Base-by-base conservation (phyloP, 805 yeast species). In the Saccharomyces jurei region DNA sequence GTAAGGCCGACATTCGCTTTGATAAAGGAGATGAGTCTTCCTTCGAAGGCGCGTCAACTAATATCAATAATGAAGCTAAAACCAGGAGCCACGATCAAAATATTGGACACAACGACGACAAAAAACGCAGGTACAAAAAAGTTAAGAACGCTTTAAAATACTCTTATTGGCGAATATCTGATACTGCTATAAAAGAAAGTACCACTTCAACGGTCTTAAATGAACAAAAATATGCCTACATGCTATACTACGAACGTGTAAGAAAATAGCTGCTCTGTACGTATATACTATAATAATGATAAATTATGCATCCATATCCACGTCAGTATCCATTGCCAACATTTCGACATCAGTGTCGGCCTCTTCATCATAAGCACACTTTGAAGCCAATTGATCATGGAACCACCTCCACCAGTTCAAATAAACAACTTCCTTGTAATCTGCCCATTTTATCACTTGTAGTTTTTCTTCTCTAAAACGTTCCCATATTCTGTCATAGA, bases 101-200 rank as follows among this genome's bases (percentile, higher is more conserved):
- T 13, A 17, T 17, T 36, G 17, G 25, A 36, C 21, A 32, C 4
- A 36, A 36, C 2, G 3, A 8, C 25, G 1, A 17, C 44, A 17
- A 13, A 36, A 36, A 17, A 36, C 9, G 44, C 22, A 36, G 44
- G 63, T 68, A 76, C 68, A 83, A 79, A 63, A 83, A 79, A 61
- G 71, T 86, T 10, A 79, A 82, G 3, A 77, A 84, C 17, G 74
- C 80, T 17, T 64, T 76, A 2, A 81, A 81, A 54, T 71, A 78
- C 48, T 90, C 92, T 21, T 87, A 76, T 63, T 92, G 98, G 98
- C 78, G 87, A 58, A 81, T 91, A 32, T 88, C 95, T 57, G 98
- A 94, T 70, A 75, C 87, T 1, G 74, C 73, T 30, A 81, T 87
- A 3, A 71, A 81, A 41, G 97, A 90, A 65, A 82, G 78, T 8